Evolutionary conservation across 495 filamentous ascomycete species (phyloP).

Genomic region (Collariella sp.): DNA sequence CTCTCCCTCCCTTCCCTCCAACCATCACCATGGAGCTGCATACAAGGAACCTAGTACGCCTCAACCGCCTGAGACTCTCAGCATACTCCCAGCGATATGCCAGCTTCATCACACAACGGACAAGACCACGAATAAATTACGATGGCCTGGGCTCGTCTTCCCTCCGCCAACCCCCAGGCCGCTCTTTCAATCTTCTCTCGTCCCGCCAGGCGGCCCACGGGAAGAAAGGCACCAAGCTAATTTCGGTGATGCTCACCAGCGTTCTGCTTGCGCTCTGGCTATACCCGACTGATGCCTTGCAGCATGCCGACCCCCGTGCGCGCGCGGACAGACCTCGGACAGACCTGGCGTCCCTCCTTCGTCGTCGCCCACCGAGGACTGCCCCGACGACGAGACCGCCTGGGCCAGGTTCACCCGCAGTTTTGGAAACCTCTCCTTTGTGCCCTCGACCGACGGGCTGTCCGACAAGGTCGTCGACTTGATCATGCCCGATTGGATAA

Average conservation of each 20-base stretch:
- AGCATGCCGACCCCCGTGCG: slow-evolving; percentile 4
- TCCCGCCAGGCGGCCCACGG: slow-evolving; percentile 2
- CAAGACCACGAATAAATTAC: neutral
- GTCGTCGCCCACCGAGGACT: neutral
- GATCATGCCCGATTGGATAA: slow-evolving; percentile 76
- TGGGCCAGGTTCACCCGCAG: slow-evolving; percentile 53
- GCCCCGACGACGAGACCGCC: slow-evolving; percentile 29
- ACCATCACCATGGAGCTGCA: neutral
- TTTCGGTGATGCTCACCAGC: slow-evolving; percentile 27
- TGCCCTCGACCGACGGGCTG: slow-evolving; percentile 46
- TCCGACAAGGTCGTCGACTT: slow-evolving; percentile 57
- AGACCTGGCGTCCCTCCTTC: too few species aligned
- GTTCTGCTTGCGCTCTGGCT: slow-evolving; percentile 36
- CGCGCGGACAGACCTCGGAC: neutral
- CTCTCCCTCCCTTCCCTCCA: neutral
- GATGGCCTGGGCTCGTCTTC: neutral
- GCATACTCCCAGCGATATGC: neutral
- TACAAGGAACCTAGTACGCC: neutral
- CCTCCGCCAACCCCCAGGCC: neutral
- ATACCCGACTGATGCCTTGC: slow-evolving; percentile 31
- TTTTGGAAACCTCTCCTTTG: slow-evolving; percentile 50
- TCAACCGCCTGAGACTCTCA: neutral
- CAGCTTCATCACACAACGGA: neutral
- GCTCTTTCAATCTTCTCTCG: slow-evolving; percentile 6
- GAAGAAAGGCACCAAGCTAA: slow-evolving; percentile 9